These are phyloP conservation scores for Chaetomium olivaceum DNA, from an alignment of 2,329 filamentous ascomycete species.

Conservation along the genomic window DNA sequence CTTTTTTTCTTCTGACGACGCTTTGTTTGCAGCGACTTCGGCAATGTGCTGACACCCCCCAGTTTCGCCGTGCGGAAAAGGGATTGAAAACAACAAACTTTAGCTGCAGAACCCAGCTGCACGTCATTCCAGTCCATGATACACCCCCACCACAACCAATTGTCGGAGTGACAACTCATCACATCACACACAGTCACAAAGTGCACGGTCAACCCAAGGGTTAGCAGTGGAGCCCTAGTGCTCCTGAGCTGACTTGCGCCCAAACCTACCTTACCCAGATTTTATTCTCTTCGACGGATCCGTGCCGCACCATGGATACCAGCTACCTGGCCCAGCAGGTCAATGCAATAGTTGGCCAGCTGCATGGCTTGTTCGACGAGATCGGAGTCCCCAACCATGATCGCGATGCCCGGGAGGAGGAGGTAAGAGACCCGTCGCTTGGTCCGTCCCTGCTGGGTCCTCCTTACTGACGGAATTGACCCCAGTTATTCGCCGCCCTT, in stretches of 20 bases:
- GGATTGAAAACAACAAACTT: conserved; percentile 28
- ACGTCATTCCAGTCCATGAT: conserved; percentile 34
- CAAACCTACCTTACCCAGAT: neutral
- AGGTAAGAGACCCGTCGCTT: conserved; percentile 58
- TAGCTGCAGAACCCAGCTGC: conserved; percentile 32
- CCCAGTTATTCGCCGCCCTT: conserved; percentile 82
- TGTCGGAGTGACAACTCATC: conserved; percentile 21
- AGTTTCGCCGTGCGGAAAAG: conserved; percentile 11
- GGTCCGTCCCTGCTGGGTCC: neutral
- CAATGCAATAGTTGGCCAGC: conserved; percentile 86
- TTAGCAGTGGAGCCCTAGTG: conserved; percentile 8
- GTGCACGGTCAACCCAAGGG: neutral
- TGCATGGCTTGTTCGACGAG: conserved; percentile 94
- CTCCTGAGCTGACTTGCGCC: conserved; percentile 10
- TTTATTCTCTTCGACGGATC: neutral
- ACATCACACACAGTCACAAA: conserved; percentile 13
- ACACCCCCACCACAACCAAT: conserved; percentile 31
- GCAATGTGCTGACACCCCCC: conserved; percentile 26
- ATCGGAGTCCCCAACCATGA: conserved; percentile 95
- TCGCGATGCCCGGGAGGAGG: conserved; percentile 82
- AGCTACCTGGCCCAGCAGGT: conserved; percentile 94
- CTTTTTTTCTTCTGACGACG: conserved; percentile 14
- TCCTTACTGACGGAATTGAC: conserved; percentile 20
- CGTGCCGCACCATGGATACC: conserved; percentile 69
- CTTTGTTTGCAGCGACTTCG: conserved; percentile 9